Percentiles rank a stretch among this genome's conserved stretches.
Evolutionary conservation across 2,329 filamentous ascomycete species (phyloP).

Genomic region (Xenoacremonium recifei): DNA sequence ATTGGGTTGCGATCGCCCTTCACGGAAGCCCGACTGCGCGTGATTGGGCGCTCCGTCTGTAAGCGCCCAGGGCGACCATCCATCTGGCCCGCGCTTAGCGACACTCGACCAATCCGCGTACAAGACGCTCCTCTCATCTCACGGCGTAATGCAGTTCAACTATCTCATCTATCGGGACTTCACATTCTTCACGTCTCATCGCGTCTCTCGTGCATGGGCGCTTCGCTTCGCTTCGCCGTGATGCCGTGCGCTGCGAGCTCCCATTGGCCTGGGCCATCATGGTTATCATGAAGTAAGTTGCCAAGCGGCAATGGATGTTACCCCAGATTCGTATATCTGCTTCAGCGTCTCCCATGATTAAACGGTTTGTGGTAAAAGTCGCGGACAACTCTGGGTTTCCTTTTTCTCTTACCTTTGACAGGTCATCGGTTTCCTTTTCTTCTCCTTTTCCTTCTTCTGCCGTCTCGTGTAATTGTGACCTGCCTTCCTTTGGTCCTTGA

Average conservation of each 20-base stretch:
- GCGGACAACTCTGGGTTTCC: neutral
- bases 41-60: constrained; percentile 18
- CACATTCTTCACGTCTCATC: constrained; percentile 7
- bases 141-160: constrained; percentile 6
- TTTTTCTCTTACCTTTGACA: neutral
- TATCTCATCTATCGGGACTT: constrained; percentile 14
- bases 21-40: neutral
- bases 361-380: too few relatives aligned
- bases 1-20: neutral
- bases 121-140: constrained; percentile 12
- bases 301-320: constrained; percentile 13
- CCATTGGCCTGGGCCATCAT: constrained; percentile 17
- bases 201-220: constrained; percentile 27
- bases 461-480: constrained; percentile 2
- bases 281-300: constrained; percentile 7
- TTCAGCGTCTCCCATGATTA: constrained; percentile 5
- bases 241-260: too few relatives aligned
- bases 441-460: constrained; percentile 4
- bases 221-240: constrained; percentile 11
- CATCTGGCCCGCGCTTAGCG: constrained; percentile 5
- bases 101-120: constrained; percentile 17
- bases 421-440: constrained; percentile 1
- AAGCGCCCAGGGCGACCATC: constrained; percentile 20
- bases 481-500: constrained; percentile 8
- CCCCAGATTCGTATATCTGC: constrained; percentile 18